Evolutionary conservation across 768 basidiomycete species (phyloP).

Genomic region (Serendipita indica): DNA sequence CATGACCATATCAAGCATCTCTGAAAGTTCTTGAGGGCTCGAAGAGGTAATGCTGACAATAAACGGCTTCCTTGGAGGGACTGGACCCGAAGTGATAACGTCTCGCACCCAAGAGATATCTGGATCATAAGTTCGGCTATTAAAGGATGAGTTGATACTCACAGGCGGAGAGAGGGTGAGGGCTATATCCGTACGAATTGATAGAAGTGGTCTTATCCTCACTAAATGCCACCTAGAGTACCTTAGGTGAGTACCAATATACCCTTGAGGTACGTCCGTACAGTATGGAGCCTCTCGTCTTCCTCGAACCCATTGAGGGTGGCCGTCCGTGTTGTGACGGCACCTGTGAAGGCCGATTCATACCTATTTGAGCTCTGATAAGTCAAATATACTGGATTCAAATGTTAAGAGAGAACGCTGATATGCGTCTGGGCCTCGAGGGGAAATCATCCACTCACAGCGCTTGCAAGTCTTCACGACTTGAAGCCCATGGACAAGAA

Average conservation of each 20-base stretch:
- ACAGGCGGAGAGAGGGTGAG: slow-evolving; percentile 52
- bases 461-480: slow-evolving; percentile 42
- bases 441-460: slow-evolving; percentile 21
- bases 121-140: slow-evolving; percentile 21
- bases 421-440: neutral
- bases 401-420: neutral
- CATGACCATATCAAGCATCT: slow-evolving; percentile 49
- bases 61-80: slow-evolving; percentile 39
- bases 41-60: slow-evolving; percentile 70
- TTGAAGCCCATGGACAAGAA: slow-evolving; percentile 71
- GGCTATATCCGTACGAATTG: slow-evolving; percentile 83
- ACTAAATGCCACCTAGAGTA: slow-evolving; percentile 17
- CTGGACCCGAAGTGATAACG: slow-evolving; percentile 19
- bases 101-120: slow-evolving; percentile 19
- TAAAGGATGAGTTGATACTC: slow-evolving; percentile 43
- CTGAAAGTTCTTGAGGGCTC: slow-evolving; percentile 31
- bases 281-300: slow-evolving; percentile 39
- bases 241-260: neutral
- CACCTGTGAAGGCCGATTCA: slow-evolving; percentile 52
- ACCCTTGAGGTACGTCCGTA: slow-evolving; percentile 24
- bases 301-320: slow-evolving; percentile 60
- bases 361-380: slow-evolving; percentile 23
- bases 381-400: too few species aligned
- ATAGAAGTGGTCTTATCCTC: slow-evolving; percentile 33
- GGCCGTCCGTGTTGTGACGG: slow-evolving; percentile 66